phyloP scores from a whole-genome alignment of 2,329 filamentous ascomycete genomes.

The Beauveria caledonica region DNA sequence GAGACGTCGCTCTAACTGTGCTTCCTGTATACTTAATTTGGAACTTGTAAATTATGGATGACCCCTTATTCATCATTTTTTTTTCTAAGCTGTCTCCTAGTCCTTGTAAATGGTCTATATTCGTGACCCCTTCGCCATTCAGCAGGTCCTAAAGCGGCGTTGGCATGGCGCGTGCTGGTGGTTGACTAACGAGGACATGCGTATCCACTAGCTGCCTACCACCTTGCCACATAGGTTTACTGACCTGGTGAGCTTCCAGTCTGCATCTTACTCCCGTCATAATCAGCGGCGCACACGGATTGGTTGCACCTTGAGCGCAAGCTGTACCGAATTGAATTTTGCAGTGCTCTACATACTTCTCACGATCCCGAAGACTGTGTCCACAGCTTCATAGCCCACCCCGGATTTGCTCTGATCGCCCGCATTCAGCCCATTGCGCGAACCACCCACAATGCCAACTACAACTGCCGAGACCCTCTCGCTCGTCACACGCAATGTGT shows the following conservation, averaged over 20 bases:
- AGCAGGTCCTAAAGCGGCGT: neutral
- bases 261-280: slow-evolving; percentile 2
- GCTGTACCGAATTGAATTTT: neutral
- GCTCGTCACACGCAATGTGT: slow-evolving; percentile 89
- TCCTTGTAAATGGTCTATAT: too few relatives aligned
- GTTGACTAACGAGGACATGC: slow-evolving; percentile 11
- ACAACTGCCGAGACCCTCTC: slow-evolving; percentile 95
- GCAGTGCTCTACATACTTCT: neutral
- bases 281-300: slow-evolving; percentile 1
- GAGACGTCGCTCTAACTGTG: too few relatives aligned
- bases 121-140: neutral
- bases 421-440: neutral
- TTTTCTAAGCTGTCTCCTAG: neutral
- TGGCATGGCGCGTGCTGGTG: neutral
- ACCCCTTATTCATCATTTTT: neutral
- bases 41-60: too few relatives aligned
- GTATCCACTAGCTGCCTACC: slow-evolving; percentile 11
- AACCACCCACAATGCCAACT: slow-evolving; percentile 67
- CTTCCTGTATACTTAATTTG: too few relatives aligned
- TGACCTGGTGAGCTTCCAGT: slow-evolving; percentile 1
- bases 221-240: slow-evolving; percentile 3
- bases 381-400: neutral
- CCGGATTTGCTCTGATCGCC: neutral
- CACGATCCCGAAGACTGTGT: neutral
- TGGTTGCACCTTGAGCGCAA: neutral